Conservation (phyloP, 2,329 filamentous ascomycete species). For the Xylaria sp. region DNA sequence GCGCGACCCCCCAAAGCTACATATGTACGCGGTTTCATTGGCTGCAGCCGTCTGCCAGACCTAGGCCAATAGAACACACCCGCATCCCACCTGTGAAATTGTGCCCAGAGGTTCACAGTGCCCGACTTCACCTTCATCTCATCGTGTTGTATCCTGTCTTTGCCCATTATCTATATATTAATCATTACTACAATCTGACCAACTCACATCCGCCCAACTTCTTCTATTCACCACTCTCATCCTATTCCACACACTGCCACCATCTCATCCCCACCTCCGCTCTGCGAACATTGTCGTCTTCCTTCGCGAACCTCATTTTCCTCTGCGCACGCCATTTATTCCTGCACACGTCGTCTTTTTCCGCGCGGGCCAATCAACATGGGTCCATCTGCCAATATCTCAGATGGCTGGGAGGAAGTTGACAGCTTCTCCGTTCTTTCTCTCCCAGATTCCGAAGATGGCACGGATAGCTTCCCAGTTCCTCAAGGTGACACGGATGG, state of each 20-base stretch:
- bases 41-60: background rate
- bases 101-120: background rate
- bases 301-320: too few relatives aligned
- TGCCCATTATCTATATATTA: background rate
- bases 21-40: background rate
- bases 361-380: constrained; percentile 7
- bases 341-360: background rate
- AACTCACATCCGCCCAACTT: background rate
- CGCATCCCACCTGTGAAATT: too few relatives aligned
- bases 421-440: constrained; percentile 34
- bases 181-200: background rate
- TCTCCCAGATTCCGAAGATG: constrained; percentile 28
- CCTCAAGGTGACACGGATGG: background rate
- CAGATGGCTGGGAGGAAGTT: constrained; percentile 35
- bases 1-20: background rate
- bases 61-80: background rate
- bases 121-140: background rate
- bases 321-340: too few relatives aligned
- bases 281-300: too few relatives aligned
- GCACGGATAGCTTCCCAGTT: background rate
- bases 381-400: constrained; percentile 9
- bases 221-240: background rate
- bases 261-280: too few relatives aligned
- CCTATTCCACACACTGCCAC: background rate
- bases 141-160: too few relatives aligned